A percentile compares a stretch with the other conserved stretches of the same genome.
These are phyloP conservation scores for Dionaea muscipula DNA, from an alignment of 179 eudicot genomes.

Conservation along the genomic window DNA sequence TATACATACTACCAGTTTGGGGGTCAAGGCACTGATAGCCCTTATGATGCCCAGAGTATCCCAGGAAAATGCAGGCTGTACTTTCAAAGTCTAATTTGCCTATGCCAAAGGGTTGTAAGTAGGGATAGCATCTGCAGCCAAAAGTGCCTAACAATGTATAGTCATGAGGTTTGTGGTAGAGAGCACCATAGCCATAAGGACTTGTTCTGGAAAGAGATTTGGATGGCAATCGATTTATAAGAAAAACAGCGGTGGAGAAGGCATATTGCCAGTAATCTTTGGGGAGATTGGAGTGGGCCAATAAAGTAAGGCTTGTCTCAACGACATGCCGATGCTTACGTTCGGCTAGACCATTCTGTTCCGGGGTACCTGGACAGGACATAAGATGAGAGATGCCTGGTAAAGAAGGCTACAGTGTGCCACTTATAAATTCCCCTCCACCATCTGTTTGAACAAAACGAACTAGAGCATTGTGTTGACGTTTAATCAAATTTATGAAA, in stretches of 20 bases:
- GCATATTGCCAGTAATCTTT: background rate
- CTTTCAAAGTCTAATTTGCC: background rate
- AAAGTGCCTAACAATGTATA: background rate
- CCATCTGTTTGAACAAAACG: background rate
- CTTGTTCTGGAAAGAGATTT: background rate
- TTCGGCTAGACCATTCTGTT: background rate
- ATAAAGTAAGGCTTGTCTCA: background rate
- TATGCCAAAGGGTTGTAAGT: too few species aligned
- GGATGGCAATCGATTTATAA: background rate
- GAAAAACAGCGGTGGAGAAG: background rate
- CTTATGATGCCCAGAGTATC: background rate
- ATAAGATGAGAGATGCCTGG: background rate
- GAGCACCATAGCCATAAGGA: background rate
- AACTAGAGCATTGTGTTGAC: background rate
- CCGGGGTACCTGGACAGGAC: background rate
- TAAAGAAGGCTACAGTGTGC: background rate
- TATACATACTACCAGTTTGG: background rate
- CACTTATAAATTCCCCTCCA: slow-evolving; percentile 1
- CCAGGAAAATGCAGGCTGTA: background rate
- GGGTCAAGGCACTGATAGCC: background rate
- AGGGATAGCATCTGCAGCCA: background rate
- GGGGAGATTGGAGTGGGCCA: background rate
- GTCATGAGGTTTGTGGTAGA: background rate
- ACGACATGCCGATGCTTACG: background rate
- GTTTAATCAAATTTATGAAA: background rate